Evolutionary conservation across 163 green algal species (phyloP), one percentile per base, ranked within the genome.

Genomic region (Chlorella variabilis): DNA sequence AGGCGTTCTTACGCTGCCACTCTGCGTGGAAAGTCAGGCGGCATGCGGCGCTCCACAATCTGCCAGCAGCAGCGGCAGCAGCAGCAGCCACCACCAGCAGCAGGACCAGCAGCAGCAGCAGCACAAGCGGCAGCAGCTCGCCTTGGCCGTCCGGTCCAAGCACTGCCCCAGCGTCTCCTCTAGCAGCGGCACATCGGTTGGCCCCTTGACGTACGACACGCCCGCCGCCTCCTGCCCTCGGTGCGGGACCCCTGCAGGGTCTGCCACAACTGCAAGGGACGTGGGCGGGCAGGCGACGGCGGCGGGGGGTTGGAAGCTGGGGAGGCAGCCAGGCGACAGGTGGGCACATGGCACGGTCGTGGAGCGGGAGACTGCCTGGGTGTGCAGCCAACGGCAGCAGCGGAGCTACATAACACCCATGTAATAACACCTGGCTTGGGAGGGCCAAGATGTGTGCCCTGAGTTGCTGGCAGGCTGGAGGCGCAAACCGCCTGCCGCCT

Each of bases 81-180:
- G 45, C 45, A 54, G 15, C 45, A 54, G 45, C 15, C 45, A 23
- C 45, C 11, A 54, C n/a, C 29, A 27, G 61, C 27, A 21, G 27
- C 25, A 3, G 49, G 49, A 20, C 61, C 29, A 33, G 36, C 17
- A 29, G 34, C 7, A 11, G 15, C 33, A 0, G 41, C n/a, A 58
- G 8, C 15, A 54, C 45, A 15, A 54, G 45, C 31, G 6, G n/a
- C n/a, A n/a, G n/a, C n/a, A 11, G 34, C 54, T 21, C 73, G 42
- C 63, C 77, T 41, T n/a, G 0, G 31, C 75, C 0, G 75, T 75
- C 17, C 75, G 66, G 8, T 76, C 45, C 25, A 83, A 15, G 49
- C 49, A 58, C 48, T 67, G 48, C 9, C 77, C 77, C 8, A 83
- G 18, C 15, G 77, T 83, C 27, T 77, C 63, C 1, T 77, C 61